Conservation (phyloP, 345 rosid species). For the Psidium guajava region DNA sequence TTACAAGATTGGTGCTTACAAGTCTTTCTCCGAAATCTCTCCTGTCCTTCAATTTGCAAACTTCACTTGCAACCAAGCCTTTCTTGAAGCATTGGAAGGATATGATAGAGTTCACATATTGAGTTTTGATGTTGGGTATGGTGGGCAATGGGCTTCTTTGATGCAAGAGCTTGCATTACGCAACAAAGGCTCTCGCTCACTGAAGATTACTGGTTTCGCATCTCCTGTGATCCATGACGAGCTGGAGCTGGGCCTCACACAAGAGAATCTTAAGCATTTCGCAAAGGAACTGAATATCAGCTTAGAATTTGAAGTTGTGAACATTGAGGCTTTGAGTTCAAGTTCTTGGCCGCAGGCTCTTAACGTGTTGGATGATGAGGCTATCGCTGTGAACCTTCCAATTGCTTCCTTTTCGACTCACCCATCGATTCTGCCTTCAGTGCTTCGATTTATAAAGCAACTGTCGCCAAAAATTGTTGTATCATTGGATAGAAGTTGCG, state of each 20-base stretch:
- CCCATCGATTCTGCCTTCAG: slow-evolving; percentile 41
- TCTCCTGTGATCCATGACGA: slow-evolving; percentile 45
- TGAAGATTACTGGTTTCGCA: slow-evolving; percentile 63
- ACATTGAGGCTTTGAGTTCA: slow-evolving; percentile 43
- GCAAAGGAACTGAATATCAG: slow-evolving; percentile 64
- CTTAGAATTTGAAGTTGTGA: slow-evolving; percentile 54
- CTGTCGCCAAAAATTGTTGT: slow-evolving; percentile 73
- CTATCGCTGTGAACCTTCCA: slow-evolving; percentile 68
- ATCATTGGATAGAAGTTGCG: slow-evolving; percentile 73
- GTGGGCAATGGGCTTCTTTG: slow-evolving; percentile 90
- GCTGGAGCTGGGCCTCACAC: slow-evolving; percentile 59
- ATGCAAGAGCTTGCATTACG: slow-evolving; percentile 79
- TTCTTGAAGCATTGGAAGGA: slow-evolving; percentile 59
- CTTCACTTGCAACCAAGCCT: slow-evolving; percentile 79
- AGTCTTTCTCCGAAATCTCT: slow-evolving; percentile 77
- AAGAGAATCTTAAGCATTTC: slow-evolving; percentile 52
- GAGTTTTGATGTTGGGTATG: slow-evolving; percentile 82
- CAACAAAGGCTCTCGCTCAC: slow-evolving; percentile 40
- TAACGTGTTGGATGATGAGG: slow-evolving; percentile 28
- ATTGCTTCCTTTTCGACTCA: slow-evolving; percentile 38
- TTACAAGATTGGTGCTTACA: slow-evolving; percentile 73
- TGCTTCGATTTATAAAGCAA: slow-evolving; percentile 64
- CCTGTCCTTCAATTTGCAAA: slow-evolving; percentile 79
- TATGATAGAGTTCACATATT: slow-evolving; percentile 58
- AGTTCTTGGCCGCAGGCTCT: slow-evolving; percentile 29